Evolutionary conservation across 352 stramenopile species (phyloP), one percentile per base, ranked within the genome.

Genomic region (Aphanomyces stellatus): DNA sequence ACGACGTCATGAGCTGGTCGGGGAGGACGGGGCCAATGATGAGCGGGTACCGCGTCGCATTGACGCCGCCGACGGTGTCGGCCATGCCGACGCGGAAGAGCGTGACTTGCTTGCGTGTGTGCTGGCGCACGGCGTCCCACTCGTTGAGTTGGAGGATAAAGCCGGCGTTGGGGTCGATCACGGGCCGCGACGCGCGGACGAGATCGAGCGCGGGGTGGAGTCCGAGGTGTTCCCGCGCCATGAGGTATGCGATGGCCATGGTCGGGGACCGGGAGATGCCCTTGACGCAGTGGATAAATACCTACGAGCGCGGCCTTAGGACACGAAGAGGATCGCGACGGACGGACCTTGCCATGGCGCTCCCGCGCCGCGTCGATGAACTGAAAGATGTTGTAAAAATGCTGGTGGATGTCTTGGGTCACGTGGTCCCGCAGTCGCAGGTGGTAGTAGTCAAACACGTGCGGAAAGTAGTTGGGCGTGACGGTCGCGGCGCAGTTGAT

Each of bases 121-220:
- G 80, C 70, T 76, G 65, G 33, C 84, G 84, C 37, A 88, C 66
- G 19, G 88, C 77, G 53, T 95, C 86, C 87, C 87, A 95, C 70
- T 95, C 87, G 34, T 83, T 94, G 10, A 95, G 68, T 69, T 95
- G 87, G 67, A 95, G 94, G 60, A 95, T 91, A 55, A 95, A 95
- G 13, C 85, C 85, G 24, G 81, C 82, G 64, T 95, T 95, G 24
- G 87, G 87, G 51, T 94, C 85, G 22, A 94, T 86, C 13, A 88
- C 85, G 2, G 85, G 82, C 0, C 87, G 75, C 15, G 82, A 77
- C 59, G 87, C 76, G 6, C 85, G 80, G 6, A 95, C 81, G 28
- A 93, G 79, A 41, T 94, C 84, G 41, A 94, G 73, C 15, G 87
- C 84, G 64, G 90, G 78, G 62, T 92, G 87, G 73, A 94, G 82